Percentiles rank a stretch among this genome's conserved stretches.
phyloP scores from a whole-genome alignment of 2,329 filamentous ascomycete species.

The Rhexocercosporidium sp. region DNA sequence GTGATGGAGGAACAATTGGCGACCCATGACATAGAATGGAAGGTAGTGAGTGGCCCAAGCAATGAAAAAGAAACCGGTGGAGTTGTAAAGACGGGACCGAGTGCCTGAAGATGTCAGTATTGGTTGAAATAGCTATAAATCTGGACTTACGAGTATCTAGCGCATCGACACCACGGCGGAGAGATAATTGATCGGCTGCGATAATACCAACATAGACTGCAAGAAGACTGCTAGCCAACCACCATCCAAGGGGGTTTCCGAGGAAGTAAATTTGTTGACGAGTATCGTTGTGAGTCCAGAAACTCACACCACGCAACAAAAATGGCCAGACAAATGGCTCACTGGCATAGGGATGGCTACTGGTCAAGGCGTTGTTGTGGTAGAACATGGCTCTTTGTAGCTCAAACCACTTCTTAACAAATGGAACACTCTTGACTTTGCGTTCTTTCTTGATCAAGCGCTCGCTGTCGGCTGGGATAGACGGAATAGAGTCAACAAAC shows the following conservation, averaged over 20 bases:
- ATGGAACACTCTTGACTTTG: constrained; percentile 82
- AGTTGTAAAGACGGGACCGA: constrained; percentile 94
- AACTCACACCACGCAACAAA: constrained; percentile 93
- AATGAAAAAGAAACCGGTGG: constrained; percentile 98
- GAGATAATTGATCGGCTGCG: constrained; percentile 89
- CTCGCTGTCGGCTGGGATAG: constrained; percentile 68
- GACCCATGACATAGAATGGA: constrained; percentile 97
- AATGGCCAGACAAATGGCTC: constrained; percentile 98
- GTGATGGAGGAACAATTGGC: constrained; percentile 96
- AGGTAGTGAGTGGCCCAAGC: constrained; percentile 98
- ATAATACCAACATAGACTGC: constrained; percentile 94
- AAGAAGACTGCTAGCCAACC: constrained; percentile 89
- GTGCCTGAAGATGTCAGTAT: constrained; percentile 64
- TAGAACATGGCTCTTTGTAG: constrained; percentile 98
- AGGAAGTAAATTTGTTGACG: constrained; percentile 98
- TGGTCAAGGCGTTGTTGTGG: constrained; percentile 98
- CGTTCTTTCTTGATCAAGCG: constrained; percentile 78
- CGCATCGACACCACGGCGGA: constrained; percentile 91
- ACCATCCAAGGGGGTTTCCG: constrained; percentile 96
- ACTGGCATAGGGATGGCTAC: constrained; percentile 94
- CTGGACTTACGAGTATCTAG: constrained; percentile 83
- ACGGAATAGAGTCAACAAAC: constrained; percentile 91
- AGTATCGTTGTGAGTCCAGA: constrained; percentile 98
- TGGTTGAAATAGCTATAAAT: background rate
- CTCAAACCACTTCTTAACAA: constrained; percentile 94